Percentiles rank a stretch among this genome's conserved stretches.
Conservation (phyloP, 2,329 filamentous ascomycete species). For the Talaromyces sp. region DNA sequence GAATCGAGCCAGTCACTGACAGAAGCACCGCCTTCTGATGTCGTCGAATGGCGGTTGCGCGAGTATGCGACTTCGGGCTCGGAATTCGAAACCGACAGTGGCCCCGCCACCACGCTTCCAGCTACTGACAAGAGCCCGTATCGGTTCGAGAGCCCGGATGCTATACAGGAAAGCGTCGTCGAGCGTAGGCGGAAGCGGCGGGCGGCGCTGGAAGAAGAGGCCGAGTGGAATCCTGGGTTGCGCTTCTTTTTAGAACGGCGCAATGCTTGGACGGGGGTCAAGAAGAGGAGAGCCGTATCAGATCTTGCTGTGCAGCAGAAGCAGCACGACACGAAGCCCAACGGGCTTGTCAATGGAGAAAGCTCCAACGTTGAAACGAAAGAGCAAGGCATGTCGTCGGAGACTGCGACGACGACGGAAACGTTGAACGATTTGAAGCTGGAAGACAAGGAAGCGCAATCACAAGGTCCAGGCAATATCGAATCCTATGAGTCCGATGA, state of each 20-base stretch:
- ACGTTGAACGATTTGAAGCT: not conserved
- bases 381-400: not conserved
- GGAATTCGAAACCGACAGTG: slow-evolving; percentile 16
- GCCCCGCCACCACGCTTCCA: slow-evolving; percentile 16
- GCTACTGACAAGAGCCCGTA: slow-evolving; percentile 19
- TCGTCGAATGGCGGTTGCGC: slow-evolving; percentile 31
- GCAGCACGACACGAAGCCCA: not conserved
- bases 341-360: not conserved
- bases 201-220: slow-evolving; percentile 57
- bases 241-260: slow-evolving; percentile 72
- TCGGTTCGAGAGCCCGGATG: slow-evolving; percentile 36
- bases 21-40: slow-evolving; percentile 12
- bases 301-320: not conserved
- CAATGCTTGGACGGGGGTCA: slow-evolving; percentile 79
- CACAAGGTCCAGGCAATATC: slow-evolving; percentile 15
- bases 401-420: not conserved
- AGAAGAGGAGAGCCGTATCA: slow-evolving; percentile 16
- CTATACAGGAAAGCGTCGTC: slow-evolving; percentile 34
- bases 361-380: not conserved
- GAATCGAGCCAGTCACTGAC: not conserved
- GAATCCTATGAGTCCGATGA: slow-evolving; percentile 38
- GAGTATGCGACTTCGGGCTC: slow-evolving; percentile 35
- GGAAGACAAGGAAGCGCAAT: not conserved
- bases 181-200: slow-evolving; percentile 53
- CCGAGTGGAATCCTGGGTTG: slow-evolving; percentile 74